phyloP scores from a whole-genome alignment of 1,284 basidiomycete genomes.

The Ustilago trichophora region DNA sequence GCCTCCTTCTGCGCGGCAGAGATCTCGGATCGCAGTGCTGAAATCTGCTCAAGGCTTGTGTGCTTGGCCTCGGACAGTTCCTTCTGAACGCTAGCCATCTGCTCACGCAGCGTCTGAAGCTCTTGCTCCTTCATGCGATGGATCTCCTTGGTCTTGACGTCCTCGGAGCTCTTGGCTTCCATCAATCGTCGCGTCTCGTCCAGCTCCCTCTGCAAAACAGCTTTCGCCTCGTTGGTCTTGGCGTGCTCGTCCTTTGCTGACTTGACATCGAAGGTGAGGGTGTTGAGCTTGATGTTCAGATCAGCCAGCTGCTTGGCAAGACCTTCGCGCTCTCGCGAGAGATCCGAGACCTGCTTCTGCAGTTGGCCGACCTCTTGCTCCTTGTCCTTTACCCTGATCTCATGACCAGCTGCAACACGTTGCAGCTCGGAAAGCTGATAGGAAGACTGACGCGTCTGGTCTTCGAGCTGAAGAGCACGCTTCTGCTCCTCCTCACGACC shows the following conservation, averaged over 20 bases:
- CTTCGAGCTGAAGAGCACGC: conserved; percentile 48
- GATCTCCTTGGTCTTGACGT: conserved; percentile 81
- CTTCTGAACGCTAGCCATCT: conserved; percentile 69
- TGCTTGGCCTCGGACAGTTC: conserved; percentile 62
- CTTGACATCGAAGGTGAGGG: conserved; percentile 75
- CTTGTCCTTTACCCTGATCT: conserved; percentile 79
- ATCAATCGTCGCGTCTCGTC: conserved; percentile 79
- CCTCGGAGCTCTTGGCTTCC: conserved; percentile 85
- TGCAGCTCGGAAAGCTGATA: conserved; percentile 81
- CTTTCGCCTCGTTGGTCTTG: conserved; percentile 71
- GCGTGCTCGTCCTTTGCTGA: conserved; percentile 74
- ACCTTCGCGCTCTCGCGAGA: conserved; percentile 67
- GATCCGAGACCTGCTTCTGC: conserved; percentile 72
- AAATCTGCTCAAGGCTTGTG: conserved; percentile 58
- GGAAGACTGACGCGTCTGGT: conserved; percentile 70
- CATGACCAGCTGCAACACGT: conserved; percentile 80
- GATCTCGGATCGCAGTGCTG: conserved; percentile 66
- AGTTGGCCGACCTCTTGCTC: conserved; percentile 77
- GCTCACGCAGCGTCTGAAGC: conserved; percentile 77
- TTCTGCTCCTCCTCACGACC: conserved; percentile 66
- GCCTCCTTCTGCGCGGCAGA: conserved; percentile 64
- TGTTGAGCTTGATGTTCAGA: conserved; percentile 76
- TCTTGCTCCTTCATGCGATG: conserved; percentile 89
- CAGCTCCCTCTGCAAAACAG: conserved; percentile 80
- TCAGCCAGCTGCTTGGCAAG: conserved; percentile 72